phyloP scores from a whole-genome alignment of 1,284 basidiomycete genomes.

The Irpex sp. region DNA sequence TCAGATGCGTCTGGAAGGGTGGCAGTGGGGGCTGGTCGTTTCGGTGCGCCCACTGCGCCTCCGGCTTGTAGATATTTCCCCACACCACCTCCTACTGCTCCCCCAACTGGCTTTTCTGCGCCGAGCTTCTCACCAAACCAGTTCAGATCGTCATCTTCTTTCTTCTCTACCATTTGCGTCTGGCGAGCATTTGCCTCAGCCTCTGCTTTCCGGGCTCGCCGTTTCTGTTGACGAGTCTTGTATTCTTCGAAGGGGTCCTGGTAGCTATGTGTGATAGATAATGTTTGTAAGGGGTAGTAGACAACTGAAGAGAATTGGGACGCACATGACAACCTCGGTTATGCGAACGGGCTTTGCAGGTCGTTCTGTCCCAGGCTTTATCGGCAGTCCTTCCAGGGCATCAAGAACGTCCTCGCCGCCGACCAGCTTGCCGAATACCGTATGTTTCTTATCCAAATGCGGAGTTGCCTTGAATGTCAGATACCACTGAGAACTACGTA shows the following conservation, averaged over 20 bases:
- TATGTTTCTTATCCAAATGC: slow-evolving; percentile 85
- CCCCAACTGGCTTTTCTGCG: slow-evolving; percentile 27
- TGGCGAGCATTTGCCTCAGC: slow-evolving; percentile 37
- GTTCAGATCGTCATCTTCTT: slow-evolving; percentile 61
- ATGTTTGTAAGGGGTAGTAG: not conserved
- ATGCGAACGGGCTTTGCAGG: slow-evolving; percentile 83
- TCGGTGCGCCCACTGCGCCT: slow-evolving; percentile 24
- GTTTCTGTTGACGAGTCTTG: slow-evolving; percentile 71
- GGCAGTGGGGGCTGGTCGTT: slow-evolving; percentile 36
- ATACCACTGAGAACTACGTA: slow-evolving; percentile 81
- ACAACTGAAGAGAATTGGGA: slow-evolving; percentile 9
- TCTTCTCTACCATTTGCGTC: slow-evolving; percentile 35
- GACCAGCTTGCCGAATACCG: slow-evolving; percentile 95
- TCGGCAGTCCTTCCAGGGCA: slow-evolving; percentile 76
- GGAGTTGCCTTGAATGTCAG: slow-evolving; percentile 81
- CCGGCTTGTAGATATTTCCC: slow-evolving; percentile 62
- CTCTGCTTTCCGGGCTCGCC: slow-evolving; percentile 66
- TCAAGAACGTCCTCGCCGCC: slow-evolving; percentile 91
- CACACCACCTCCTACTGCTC: slow-evolving; percentile 34
- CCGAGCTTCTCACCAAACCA: slow-evolving; percentile 85
- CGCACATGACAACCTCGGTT: slow-evolving; percentile 74
- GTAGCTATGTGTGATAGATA: slow-evolving; percentile 40
- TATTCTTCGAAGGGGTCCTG: slow-evolving; percentile 88
- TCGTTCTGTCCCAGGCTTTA: slow-evolving; percentile 82
- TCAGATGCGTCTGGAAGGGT: slow-evolving; percentile 23